phyloP scores from a whole-genome alignment of 2,329 filamentous ascomycete species.

The Penicillium occitanis region DNA sequence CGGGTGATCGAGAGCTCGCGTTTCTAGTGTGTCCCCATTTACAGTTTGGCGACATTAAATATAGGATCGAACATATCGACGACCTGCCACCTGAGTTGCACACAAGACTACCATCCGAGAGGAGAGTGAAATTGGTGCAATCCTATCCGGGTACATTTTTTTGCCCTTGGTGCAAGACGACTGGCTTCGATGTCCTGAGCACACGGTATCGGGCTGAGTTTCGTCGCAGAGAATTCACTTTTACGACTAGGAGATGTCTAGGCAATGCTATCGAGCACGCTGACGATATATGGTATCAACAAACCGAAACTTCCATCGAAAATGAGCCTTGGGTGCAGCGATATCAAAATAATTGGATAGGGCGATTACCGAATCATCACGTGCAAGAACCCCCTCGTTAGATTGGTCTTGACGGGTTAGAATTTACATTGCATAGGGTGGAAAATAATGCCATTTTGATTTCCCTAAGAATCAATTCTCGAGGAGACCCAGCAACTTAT shows the following conservation, averaged over 20 bases:
- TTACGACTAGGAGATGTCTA: not conserved
- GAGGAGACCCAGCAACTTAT: not conserved
- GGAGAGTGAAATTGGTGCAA: not conserved
- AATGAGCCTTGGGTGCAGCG: not conserved
- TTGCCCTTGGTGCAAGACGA: not conserved
- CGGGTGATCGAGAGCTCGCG: too few species aligned
- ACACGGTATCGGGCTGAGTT: accelerated
- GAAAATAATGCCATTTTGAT: too few species aligned
- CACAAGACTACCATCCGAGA: too few species aligned
- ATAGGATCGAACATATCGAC: too few species aligned
- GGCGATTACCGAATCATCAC: not conserved
- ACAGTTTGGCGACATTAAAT: not conserved
- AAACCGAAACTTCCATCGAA: conserved; percentile 6
- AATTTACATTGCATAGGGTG: too few species aligned
- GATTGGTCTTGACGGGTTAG: too few species aligned
- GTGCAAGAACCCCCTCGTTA: too few species aligned
- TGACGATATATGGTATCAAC: conserved; percentile 3
- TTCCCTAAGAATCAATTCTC: not conserved
- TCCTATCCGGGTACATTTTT: not conserved
- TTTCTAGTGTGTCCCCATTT: conserved; percentile 1
- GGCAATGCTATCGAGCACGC: not conserved
- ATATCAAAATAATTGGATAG: not conserved
- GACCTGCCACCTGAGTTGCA: too few species aligned
- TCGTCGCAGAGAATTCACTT: not conserved
- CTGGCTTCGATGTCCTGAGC: not conserved